Conservation (phyloP, 345 rosid genomes). For the Brassica rapa region DNA sequence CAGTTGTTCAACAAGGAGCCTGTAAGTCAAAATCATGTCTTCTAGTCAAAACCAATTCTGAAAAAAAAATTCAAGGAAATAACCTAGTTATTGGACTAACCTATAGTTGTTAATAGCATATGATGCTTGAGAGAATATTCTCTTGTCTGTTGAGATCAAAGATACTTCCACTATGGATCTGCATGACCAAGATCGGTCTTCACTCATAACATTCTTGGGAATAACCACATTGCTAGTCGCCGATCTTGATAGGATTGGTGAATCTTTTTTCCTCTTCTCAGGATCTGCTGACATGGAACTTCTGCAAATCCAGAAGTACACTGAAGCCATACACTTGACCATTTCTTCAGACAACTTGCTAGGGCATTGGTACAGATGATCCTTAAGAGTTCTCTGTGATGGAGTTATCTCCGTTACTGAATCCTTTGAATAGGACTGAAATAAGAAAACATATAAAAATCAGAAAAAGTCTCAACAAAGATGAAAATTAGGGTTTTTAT, state of each 20-base stretch:
- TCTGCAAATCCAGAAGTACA: constrained; percentile 75
- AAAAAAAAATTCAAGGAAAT: not conserved
- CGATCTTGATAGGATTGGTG: constrained; percentile 63
- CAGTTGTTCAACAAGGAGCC: constrained; percentile 85
- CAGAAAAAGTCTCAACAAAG: not conserved
- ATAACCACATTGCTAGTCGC: constrained; percentile 60
- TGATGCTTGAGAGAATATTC: constrained; percentile 66
- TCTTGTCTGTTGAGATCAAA: constrained; percentile 68
- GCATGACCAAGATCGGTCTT: constrained; percentile 64
- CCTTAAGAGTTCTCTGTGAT: constrained; percentile 59
- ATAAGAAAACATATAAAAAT: not conserved
- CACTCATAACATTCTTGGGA: constrained; percentile 51
- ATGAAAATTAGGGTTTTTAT: not conserved
- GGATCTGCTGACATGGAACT: constrained; percentile 48
- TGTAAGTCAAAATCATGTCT: constrained; percentile 41
- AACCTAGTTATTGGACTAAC: constrained; percentile 31
- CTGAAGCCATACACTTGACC: constrained; percentile 86
- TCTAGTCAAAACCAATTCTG: not conserved
- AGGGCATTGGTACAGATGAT: constrained; percentile 81
- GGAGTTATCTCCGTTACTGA: constrained; percentile 45
- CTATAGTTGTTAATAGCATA: constrained; percentile 75
- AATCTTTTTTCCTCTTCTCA: constrained; percentile 40
- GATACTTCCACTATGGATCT: constrained; percentile 74
- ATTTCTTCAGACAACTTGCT: constrained; percentile 88
- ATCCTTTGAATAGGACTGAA: constrained; percentile 45